Conservation (phyloP, 352 stramenopile genomes). For the Globisporangium carolinianum region DNA sequence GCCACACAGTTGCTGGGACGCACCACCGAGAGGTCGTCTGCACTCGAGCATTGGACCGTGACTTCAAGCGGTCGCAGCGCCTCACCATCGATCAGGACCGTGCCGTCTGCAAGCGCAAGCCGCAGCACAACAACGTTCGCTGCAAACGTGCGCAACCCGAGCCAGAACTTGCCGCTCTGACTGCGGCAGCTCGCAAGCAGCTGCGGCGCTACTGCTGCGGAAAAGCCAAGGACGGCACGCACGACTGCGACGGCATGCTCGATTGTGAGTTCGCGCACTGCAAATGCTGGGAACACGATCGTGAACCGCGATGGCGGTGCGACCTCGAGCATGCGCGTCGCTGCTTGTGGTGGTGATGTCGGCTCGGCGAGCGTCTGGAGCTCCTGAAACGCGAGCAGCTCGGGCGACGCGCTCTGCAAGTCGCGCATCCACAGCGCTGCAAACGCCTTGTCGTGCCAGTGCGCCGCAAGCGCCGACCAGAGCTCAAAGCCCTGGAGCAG, state of each 20-base stretch:
- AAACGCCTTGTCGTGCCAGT: constrained; percentile 24
- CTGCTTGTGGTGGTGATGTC: not conserved
- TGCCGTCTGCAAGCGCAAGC: constrained; percentile 10
- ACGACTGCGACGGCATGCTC: constrained; percentile 31
- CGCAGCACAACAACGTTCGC: constrained; percentile 44
- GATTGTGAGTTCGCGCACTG: constrained; percentile 11
- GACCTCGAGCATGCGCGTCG: constrained; percentile 1
- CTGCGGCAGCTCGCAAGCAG: constrained; percentile 31
- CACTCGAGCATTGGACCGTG: constrained; percentile 41
- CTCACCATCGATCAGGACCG: constrained; percentile 15
- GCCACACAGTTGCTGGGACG: constrained; percentile 7
- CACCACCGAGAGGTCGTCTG: constrained; percentile 54
- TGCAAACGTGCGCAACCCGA: constrained; percentile 31
- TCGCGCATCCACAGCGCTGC: constrained; percentile 19
- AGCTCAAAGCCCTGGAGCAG: constrained; percentile 26
- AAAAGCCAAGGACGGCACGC: constrained; percentile 18
- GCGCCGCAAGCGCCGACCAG: constrained; percentile 28
- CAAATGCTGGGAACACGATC: constrained; percentile 14
- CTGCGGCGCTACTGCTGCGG: constrained; percentile 10
- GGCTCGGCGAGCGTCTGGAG: not conserved
- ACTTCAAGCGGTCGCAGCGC: constrained; percentile 29
- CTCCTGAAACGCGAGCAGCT: not conserved
- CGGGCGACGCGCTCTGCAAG: not conserved
- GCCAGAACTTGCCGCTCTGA: constrained; percentile 43
- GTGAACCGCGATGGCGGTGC: constrained; percentile 10